Evolutionary conservation across 805 yeast genomes (phyloP).

Genomic region (Candida saitoana): DNA sequence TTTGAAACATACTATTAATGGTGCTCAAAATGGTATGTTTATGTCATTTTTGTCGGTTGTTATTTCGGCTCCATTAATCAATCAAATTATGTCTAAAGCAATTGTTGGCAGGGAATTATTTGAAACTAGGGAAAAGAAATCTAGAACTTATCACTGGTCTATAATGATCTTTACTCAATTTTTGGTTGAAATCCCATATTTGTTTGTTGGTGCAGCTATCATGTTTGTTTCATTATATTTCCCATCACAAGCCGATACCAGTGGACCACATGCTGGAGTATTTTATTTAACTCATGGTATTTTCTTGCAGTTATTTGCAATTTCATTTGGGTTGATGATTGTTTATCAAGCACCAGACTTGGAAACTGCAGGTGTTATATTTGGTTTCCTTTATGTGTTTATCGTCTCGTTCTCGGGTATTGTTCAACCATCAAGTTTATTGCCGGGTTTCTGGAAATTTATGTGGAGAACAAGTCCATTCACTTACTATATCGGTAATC

Average conservation of each 20-base stretch:
- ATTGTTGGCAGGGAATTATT: conserved; percentile 55
- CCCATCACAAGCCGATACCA: conserved; percentile 41
- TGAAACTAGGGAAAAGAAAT: conserved; percentile 67
- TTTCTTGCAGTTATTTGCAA: conserved; percentile 28
- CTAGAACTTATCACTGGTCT: conserved; percentile 74
- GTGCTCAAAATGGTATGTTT: conserved; percentile 58
- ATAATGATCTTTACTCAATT: conserved; percentile 50
- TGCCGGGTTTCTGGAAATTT: conserved; percentile 84
- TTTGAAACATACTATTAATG: conserved; percentile 34
- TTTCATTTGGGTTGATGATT: conserved; percentile 34
- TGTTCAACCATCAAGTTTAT: conserved; percentile 47
- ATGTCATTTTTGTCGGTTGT: conserved; percentile 57
- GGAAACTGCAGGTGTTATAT: conserved; percentile 60
- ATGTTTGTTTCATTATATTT: conserved; percentile 45
- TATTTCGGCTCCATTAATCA: conserved; percentile 50
- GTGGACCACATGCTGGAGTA: conserved; percentile 39
- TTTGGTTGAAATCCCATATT: conserved; percentile 60
- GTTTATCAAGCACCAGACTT: conserved; percentile 58
- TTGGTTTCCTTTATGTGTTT: conserved; percentile 53
- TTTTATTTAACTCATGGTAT: conserved; percentile 26
- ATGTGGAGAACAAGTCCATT: conserved; percentile 74
- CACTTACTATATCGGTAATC: conserved; percentile 63
- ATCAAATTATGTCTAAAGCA: conserved; percentile 61
- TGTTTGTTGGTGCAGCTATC: conserved; percentile 19
- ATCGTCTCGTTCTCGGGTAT: conserved; percentile 67